A percentile compares a stretch with the other conserved stretches of the same genome.
phyloP scores from a whole-genome alignment of 768 basidiomycete genomes.

The Naganishia onofrii region DNA sequence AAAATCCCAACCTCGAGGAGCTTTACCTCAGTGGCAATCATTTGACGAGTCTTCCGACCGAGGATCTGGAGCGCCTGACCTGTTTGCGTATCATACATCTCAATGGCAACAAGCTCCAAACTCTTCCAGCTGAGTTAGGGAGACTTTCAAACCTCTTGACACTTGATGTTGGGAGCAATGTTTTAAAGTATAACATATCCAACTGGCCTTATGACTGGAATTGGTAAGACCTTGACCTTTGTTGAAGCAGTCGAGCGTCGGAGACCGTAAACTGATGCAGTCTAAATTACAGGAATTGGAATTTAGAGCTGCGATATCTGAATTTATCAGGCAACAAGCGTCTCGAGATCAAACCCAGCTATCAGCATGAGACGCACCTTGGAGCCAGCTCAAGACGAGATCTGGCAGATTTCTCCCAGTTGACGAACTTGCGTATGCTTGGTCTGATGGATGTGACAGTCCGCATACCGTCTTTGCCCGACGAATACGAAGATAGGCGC shows the following conservation, averaged over 20 bases:
- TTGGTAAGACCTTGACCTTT: conserved; percentile 57
- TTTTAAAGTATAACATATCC: conserved; percentile 92
- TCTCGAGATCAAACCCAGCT: conserved; percentile 84
- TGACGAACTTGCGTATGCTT: conserved; percentile 78
- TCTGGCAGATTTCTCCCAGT: conserved; percentile 80
- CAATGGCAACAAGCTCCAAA: conserved; percentile 91
- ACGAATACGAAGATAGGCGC: conserved; percentile 74
- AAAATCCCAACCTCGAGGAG: conserved; percentile 68
- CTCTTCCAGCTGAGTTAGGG: conserved; percentile 82
- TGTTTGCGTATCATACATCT: conserved; percentile 73
- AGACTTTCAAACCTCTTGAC: conserved; percentile 74
- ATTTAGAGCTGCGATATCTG: conserved; percentile 84
- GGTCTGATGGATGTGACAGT: conserved; percentile 93
- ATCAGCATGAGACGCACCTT: conserved; percentile 52
- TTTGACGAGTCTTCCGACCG: conserved; percentile 80
- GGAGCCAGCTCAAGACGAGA: conserved; percentile 50
- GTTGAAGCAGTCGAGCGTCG: conserved; percentile 53
- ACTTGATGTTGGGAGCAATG: conserved; percentile 89
- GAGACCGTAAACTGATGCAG: conserved; percentile 57
- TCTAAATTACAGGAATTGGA: conserved; percentile 64
- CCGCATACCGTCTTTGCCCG: conserved; percentile 60
- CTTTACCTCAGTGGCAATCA: conserved; percentile 95
- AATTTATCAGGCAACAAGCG: conserved; percentile 96
- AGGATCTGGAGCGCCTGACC: conserved; percentile 73
- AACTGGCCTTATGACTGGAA: conserved; percentile 99